Base-by-base conservation (phyloP, 768 basidiomycete species). In the Boletus sp. region DNA sequence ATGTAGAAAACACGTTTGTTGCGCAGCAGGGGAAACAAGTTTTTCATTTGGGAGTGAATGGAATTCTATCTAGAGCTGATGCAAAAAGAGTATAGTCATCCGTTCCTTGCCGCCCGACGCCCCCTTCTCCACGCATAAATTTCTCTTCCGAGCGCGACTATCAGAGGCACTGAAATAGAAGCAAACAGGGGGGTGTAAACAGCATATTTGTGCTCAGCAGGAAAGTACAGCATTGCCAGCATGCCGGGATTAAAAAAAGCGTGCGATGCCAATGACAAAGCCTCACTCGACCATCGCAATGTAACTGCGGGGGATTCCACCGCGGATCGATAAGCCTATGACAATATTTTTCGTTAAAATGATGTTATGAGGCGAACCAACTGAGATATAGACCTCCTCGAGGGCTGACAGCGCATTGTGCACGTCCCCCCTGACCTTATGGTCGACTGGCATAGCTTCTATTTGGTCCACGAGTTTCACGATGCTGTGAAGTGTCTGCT, bases 191-290 rank as follows among this genome's bases (percentile, higher is more conserved):
- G 96, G 0, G 92, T 88, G 71, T 98, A 98, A 9, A 99, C 93
- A 2, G 95, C 95, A 70, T 94, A 95, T 69, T 91, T 98, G 77
- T 98, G 97, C 68, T 98, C 97, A 18, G 93, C 87, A 20, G 97
- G 97, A 74, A 98, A 98, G 73, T 99, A 99, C 20, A 99, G 79
- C 68, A 98, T 74, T 14, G 93, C 94, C 63, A 98, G 75, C 94
- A 98, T 97, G 18, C 90, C 91, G 0, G 96, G 97, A 71, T 94
- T 92, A 76, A 97, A 98, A 78, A 97, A 98, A 4, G 97, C 96
- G 41, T 86, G 81, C 2, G 89, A 91, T 11, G 93, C 83, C 36
- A 86, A 77, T 0, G 78, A 79, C 46, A 85, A 71, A 0, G 92
- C 90, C 54, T 76, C 70, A 14, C 81, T 78, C 2, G 91, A 92